phyloP scores from a whole-genome alignment of 164 flowering plant genomes.

The Cinnamomum chago region DNA sequence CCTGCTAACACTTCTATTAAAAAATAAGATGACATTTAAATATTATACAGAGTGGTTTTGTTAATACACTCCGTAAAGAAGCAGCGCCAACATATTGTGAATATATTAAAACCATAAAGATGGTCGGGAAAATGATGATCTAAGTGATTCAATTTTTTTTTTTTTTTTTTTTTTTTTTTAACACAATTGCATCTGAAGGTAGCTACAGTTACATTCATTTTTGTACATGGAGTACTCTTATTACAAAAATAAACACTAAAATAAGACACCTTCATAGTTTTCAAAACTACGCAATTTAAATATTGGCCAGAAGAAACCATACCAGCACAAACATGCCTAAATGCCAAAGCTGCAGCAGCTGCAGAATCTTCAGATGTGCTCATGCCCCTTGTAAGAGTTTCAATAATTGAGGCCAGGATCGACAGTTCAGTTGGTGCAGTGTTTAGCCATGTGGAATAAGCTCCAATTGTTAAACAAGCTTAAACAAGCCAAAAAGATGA shows the following conservation, averaged over 20 bases:
- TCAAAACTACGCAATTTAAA: background rate
- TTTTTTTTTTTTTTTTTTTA: too few relatives aligned
- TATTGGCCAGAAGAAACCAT: slow-evolving; percentile 9
- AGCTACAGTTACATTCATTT: too few relatives aligned
- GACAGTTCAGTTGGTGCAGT: slow-evolving; percentile 64
- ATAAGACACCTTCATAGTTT: background rate
- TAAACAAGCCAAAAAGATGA: slow-evolving; percentile 7
- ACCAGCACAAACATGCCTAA: slow-evolving; percentile 94
- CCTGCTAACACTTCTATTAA: too few relatives aligned
- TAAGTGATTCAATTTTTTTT: too few relatives aligned
- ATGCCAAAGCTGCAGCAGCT: slow-evolving; percentile 95
- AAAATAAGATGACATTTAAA: too few relatives aligned
- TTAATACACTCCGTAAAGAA: background rate
- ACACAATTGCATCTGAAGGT: too few relatives aligned
- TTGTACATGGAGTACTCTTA: background rate
- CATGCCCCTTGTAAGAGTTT: slow-evolving; percentile 89
- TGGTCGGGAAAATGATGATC: too few relatives aligned
- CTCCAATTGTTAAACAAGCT: slow-evolving; percentile 95
- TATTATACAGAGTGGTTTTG: too few relatives aligned
- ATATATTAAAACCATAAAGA: background rate
- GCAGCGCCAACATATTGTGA: background rate
- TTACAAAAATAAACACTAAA: background rate
- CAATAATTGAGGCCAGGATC: slow-evolving; percentile 64
- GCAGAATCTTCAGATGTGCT: slow-evolving; percentile 90
- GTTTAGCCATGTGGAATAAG: slow-evolving; percentile 98